phyloP scores from a whole-genome alignment of 2,329 filamentous ascomycete genomes.

The Aspergillus arachidicola region DNA sequence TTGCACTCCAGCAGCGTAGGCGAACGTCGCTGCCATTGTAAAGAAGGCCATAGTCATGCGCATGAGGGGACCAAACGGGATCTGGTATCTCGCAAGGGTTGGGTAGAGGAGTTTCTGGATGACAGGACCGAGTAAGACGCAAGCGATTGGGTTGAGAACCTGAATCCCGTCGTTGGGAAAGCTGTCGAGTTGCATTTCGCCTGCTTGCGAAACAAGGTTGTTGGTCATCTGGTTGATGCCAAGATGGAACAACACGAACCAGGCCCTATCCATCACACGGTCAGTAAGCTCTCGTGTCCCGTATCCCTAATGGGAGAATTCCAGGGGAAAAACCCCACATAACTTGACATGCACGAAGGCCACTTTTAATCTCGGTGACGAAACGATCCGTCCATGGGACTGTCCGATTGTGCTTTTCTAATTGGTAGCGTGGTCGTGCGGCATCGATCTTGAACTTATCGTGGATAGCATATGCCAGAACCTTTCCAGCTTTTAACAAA shows the following conservation, averaged over 20 bases:
- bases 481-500: conserved; percentile 2
- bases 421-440: conserved; percentile 1
- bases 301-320: neutral
- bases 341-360: conserved; percentile 5
- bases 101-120: conserved; percentile 5
- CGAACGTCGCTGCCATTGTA: conserved; percentile 1
- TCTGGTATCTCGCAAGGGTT: neutral
- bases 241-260: conserved; percentile 3
- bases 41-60: conserved; percentile 5
- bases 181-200: neutral
- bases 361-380: neutral
- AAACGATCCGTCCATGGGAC: conserved; percentile 7
- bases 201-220: conserved; percentile 6
- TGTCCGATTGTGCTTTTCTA: neutral
- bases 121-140: conserved; percentile 6
- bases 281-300: neutral
- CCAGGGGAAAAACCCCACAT: neutral
- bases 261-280: conserved; percentile 5
- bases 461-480: neutral
- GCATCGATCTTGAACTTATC: conserved; percentile 1
- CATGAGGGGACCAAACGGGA: neutral
- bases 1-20: conserved; percentile 3
- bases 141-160: conserved; percentile 7
- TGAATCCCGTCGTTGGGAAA: conserved; percentile 5
- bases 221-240: conserved; percentile 8